A percentile compares a stretch with the other conserved stretches of the same genome.
phyloP scores from a whole-genome alignment of 306 rosid species.

The Luffa acutangula region DNA sequence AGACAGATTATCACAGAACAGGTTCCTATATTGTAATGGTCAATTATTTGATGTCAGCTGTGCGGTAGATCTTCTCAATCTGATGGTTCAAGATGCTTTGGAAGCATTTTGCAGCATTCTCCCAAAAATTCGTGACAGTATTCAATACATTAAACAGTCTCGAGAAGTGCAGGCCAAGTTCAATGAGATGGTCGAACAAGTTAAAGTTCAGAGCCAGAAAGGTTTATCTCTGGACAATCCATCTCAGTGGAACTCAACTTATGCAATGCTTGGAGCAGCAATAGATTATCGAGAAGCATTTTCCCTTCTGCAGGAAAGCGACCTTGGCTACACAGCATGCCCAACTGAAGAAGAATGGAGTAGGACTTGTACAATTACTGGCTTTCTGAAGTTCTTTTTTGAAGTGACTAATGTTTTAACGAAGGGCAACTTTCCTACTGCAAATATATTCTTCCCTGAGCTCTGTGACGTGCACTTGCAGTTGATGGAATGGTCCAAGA shows the following conservation, averaged over 20 bases:
- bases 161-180: slow-evolving; percentile 55
- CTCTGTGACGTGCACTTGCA: slow-evolving; percentile 79
- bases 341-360: slow-evolving; percentile 76
- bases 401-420: slow-evolving; percentile 51
- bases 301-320: slow-evolving; percentile 61
- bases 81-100: slow-evolving; percentile 38
- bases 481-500: slow-evolving; percentile 87
- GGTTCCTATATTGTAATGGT: slow-evolving; percentile 79
- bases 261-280: slow-evolving; percentile 71
- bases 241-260: slow-evolving; percentile 61
- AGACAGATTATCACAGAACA: slow-evolving; percentile 74
- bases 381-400: slow-evolving; percentile 68
- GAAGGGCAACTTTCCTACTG: slow-evolving; percentile 54
- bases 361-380: slow-evolving; percentile 33
- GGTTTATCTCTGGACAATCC: slow-evolving; percentile 55
- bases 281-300: slow-evolving; percentile 69
- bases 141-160: slow-evolving; percentile 57
- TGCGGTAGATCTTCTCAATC: slow-evolving; percentile 33
- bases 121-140: slow-evolving; percentile 52
- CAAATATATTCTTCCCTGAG: slow-evolving; percentile 79
- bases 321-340: slow-evolving; percentile 30
- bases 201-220: slow-evolving; percentile 48
- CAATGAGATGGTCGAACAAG: slow-evolving; percentile 56
- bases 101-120: slow-evolving; percentile 46
- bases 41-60: slow-evolving; percentile 81